A percentile compares a stretch with the other conserved stretches of the same genome.
phyloP scores from a whole-genome alignment of 495 filamentous ascomycete genomes.

The Aspergillus avenaceus region DNA sequence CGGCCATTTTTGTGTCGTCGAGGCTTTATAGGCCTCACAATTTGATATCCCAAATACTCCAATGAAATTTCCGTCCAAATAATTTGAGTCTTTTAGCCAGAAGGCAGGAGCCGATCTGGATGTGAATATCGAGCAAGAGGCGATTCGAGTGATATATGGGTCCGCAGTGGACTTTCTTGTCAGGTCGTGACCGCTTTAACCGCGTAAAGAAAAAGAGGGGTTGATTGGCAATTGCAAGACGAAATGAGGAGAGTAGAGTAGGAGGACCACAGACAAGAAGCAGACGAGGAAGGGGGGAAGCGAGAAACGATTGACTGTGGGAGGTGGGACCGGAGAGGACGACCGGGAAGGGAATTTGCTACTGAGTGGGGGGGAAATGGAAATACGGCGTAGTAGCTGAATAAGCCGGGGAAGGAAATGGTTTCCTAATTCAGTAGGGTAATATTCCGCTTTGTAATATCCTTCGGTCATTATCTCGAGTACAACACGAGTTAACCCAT shows the following conservation, averaged over 20 bases:
- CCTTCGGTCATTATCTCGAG: not conserved
- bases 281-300: slow-evolving; percentile 1
- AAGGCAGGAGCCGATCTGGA: too few relatives aligned
- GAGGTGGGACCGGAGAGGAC: slow-evolving; percentile 8
- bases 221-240: not conserved
- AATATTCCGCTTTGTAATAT: not conserved
- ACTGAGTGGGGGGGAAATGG: slow-evolving; percentile 3
- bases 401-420: not conserved
- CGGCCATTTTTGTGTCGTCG: slow-evolving; percentile 52
- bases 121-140: not conserved
- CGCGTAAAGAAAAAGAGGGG: not conserved
- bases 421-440: not conserved
- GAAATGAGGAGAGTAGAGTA: not conserved
- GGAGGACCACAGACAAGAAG: slow-evolving; percentile 1
- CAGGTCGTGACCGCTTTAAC: not conserved
- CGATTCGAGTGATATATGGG: not conserved
- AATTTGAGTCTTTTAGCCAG: too few relatives aligned
- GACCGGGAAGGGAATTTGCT: slow-evolving; percentile 11
- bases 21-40: slow-evolving; percentile 11
- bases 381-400: slow-evolving; percentile 1
- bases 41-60: not conserved
- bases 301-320: slow-evolving; percentile 5
- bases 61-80: not conserved
- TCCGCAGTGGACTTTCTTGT: not conserved
- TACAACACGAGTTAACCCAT: too few relatives aligned